phyloP scores from a whole-genome alignment of 164 flowering plant species.

The Dillenia suffruticosa region DNA sequence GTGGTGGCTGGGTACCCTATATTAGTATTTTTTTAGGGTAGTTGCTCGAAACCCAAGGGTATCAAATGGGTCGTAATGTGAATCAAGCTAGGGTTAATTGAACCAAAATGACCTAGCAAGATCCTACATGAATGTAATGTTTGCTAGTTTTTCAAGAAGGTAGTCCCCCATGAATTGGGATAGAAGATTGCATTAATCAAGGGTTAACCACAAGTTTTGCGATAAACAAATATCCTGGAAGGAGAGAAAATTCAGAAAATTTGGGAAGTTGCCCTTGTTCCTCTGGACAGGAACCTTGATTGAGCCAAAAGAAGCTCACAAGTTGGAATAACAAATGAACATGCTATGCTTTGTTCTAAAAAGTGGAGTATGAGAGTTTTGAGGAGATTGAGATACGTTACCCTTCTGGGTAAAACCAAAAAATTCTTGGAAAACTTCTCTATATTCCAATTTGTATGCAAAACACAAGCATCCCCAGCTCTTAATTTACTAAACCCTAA shows the following conservation, averaged over 20 bases:
- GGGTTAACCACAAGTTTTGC: no score
- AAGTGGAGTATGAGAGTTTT: slow-evolving; percentile 26
- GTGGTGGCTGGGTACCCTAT: slow-evolving; percentile 11
- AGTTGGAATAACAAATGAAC: slow-evolving; percentile 17
- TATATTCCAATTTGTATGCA: no score
- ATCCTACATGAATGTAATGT: slow-evolving; percentile 2
- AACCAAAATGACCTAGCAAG: slow-evolving; percentile 16
- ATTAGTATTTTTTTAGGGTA: no score
- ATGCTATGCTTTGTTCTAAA: slow-evolving; percentile 21
- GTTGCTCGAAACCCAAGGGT: slow-evolving; percentile 10
- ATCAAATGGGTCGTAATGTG: slow-evolving; percentile 17
- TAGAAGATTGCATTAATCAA: neutral
- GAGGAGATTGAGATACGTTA: slow-evolving; percentile 17
- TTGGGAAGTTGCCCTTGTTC: slow-evolving; percentile 16
- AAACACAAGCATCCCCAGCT: no score
- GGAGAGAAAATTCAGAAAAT: slow-evolving; percentile 4
- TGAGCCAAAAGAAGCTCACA: slow-evolving; percentile 28
- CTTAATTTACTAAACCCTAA: no score
- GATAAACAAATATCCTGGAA: neutral
- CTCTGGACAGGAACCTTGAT: slow-evolving; percentile 32
- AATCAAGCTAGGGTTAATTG: slow-evolving; percentile 16
- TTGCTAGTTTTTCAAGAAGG: no score
- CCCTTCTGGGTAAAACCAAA: neutral
- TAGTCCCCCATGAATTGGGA: neutral
- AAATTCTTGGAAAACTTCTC: neutral